Evolutionary conservation across 257 asterid genomes (phyloP).

Genomic region (Gentiana dahurica): DNA sequence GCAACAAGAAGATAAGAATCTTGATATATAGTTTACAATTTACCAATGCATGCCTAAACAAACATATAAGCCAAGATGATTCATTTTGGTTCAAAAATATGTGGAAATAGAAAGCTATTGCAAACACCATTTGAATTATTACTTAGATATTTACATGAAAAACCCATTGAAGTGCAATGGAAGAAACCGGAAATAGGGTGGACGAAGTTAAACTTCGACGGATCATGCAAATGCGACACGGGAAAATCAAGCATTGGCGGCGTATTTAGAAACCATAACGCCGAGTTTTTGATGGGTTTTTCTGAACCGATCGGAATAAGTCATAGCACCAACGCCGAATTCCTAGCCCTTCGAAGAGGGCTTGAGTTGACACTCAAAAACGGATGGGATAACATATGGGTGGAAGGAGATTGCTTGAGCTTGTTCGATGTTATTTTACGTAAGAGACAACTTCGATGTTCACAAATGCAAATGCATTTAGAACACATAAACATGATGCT

Average conservation of each 20-base stretch:
- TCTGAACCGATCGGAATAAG: constrained; percentile 53
- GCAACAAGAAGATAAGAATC: not conserved
- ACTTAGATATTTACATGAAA: constrained; percentile 34
- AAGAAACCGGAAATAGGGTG: constrained; percentile 50
- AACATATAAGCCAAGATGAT: constrained; percentile 1
- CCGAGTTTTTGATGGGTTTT: constrained; percentile 54
- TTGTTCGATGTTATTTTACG: constrained; percentile 35
- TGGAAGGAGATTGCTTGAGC: constrained; percentile 73
- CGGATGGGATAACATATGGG: constrained; percentile 53
- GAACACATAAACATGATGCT: constrained; percentile 33
- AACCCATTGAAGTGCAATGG: constrained; percentile 39
- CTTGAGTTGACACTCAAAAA: constrained; percentile 54
- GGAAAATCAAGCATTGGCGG: constrained; percentile 71
- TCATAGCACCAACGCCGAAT: constrained; percentile 57
- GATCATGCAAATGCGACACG: constrained; percentile 59
- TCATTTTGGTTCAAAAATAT: constrained; percentile 24
- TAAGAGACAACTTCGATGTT: constrained; percentile 28
- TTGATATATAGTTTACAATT: not conserved
- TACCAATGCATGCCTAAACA: no score
- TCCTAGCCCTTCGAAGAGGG: constrained; percentile 55
- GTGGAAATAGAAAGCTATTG: constrained; percentile 6
- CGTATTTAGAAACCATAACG: constrained; percentile 52
- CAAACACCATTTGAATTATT: constrained; percentile 21
- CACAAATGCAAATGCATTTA: constrained; percentile 32
- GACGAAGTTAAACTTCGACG: constrained; percentile 73